A percentile compares a stretch with the other conserved stretches of the same genome.
phyloP scores from a whole-genome alignment of 352 stramenopile species.

The Globisporangium viniferum region DNA sequence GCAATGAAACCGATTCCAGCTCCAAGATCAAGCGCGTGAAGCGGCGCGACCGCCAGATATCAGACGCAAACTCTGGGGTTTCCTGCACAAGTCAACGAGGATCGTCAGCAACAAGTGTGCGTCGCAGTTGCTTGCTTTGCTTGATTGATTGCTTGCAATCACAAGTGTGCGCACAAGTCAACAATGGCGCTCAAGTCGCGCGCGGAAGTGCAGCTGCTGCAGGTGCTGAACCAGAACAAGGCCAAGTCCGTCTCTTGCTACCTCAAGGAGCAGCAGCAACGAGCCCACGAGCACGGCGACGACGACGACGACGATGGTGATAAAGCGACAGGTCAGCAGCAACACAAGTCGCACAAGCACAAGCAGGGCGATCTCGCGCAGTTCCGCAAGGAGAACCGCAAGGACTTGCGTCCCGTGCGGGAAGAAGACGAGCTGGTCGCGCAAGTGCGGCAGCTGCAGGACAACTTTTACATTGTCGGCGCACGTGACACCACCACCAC shows the following conservation, averaged over 20 bases:
- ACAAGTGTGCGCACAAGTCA: background rate
- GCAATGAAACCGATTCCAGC: background rate
- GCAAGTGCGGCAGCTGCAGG: slow-evolving; percentile 50
- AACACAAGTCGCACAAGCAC: background rate
- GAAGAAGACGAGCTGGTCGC: slow-evolving; percentile 49
- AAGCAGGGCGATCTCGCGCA: background rate
- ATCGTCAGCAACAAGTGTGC: background rate
- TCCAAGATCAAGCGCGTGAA: background rate
- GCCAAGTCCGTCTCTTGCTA: slow-evolving; percentile 37
- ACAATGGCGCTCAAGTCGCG: slow-evolving; percentile 40
- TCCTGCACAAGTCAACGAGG: background rate
- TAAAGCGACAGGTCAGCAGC: background rate
- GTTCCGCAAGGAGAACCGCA: slow-evolving; percentile 12
- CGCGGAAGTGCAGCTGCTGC: slow-evolving; percentile 50
- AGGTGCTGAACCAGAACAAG: slow-evolving; percentile 49
- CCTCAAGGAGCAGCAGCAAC: slow-evolving; percentile 43
- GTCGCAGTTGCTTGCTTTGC: background rate
- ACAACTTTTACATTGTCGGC: slow-evolving; percentile 31
- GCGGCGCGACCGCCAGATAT: background rate
- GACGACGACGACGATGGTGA: slow-evolving; percentile 10
- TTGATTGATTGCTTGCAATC: background rate
- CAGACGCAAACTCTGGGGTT: background rate
- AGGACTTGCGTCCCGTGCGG: slow-evolving; percentile 5
- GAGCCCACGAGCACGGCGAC: slow-evolving; percentile 14
- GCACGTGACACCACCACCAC: slow-evolving; percentile 10